Conservation (phyloP, 2,329 filamentous ascomycete species). For the Stemphylium lycopersici region DNA sequence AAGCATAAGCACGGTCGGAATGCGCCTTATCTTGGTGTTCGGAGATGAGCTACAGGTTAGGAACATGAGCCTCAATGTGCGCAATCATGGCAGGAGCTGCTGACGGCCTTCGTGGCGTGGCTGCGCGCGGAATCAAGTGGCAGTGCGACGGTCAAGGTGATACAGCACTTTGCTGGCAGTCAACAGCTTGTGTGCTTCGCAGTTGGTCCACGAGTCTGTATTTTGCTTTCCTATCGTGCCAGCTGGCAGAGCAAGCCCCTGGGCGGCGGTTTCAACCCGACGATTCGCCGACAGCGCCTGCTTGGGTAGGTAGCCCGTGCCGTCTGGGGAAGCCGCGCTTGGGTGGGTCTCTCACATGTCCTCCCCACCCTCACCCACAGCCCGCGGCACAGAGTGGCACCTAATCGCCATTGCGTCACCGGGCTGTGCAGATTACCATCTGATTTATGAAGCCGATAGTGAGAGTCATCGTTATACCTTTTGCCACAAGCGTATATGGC, state of each 20-base stretch:
- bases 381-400: background rate
- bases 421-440: background rate
- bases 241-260: no score
- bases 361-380: background rate
- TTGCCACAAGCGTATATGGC: background rate
- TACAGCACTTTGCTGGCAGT: no score
- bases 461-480: background rate
- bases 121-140: no score
- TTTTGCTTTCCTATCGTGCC: no score
- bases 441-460: background rate
- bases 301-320: no score
- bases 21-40: background rate
- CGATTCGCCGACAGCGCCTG: no score
- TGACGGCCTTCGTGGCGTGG: no score
- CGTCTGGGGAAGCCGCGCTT: background rate
- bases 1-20: slow-evolving; percentile 2
- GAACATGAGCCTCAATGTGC: background rate
- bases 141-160: no score
- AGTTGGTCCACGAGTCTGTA: no score
- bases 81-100: no score
- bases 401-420: background rate
- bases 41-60: background rate
- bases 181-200: no score
- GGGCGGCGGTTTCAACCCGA: no score
- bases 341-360: background rate